Base-by-base conservation (phyloP, 2,329 filamentous ascomycete genomes). In the Exserohilum rostratum region DNA sequence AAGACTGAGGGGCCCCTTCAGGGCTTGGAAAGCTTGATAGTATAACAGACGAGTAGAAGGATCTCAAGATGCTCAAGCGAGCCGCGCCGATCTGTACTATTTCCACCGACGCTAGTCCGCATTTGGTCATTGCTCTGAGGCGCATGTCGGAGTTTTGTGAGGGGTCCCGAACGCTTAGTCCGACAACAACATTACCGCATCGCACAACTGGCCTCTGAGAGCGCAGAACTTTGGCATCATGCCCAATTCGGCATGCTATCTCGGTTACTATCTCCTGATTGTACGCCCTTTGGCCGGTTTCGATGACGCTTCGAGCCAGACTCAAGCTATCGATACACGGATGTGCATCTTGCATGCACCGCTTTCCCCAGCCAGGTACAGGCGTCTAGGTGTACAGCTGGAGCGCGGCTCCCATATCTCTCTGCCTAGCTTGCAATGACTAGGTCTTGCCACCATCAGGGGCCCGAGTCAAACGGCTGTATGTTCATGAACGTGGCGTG, bases 131-230 rank as follows among this genome's bases (percentile, higher is more conserved):
- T 46, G 18, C 55, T n/a, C 29, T 20, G 55, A 55, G 55, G 64
- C 51, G 47, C 53, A 31, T 53, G n/a, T 45, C 69, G 68, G 68
- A 69, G 30, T 53, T 60, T 50, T 45, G 53, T 46, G 55, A 66
- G 68, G 68, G 65, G 68, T 68, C 50, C 67, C 67, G 68, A 50
- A 44, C 25, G 37, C 64, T 59, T 55, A 53, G 57, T 46, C 53
- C 53, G 57, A 51, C 53, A 34, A 57, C 55, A 48, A 51, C 60
- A 64, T 60, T 56, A 60, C 52, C 33, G 46, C 50, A 53, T 52
- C 50, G 30, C 22, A 15, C 31, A 39, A 13, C 50, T 44, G 47
- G 44, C 60, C 62, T 61, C 44, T 58, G 39, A 60, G 38, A 52
- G 39, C 15, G 39, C 40, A 38, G 15, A 13, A 7, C 31, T 37